Conservation (phyloP, 2,329 filamentous ascomycete genomes). For the Pezicula carpinea region DNA sequence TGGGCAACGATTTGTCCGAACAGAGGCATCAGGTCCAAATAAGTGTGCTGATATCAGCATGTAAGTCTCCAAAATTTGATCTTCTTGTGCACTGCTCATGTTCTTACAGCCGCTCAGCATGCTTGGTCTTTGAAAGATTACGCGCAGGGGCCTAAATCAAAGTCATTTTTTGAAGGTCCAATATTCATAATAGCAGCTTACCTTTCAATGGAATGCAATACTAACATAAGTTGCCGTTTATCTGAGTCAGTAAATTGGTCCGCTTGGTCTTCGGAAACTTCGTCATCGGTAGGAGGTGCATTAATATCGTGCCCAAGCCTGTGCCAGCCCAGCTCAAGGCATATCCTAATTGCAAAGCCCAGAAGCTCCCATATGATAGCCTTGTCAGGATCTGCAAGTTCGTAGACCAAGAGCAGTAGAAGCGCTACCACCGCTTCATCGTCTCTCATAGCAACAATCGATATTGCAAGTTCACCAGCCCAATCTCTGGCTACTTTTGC, state of each 20-base stretch:
- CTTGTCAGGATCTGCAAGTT: neutral
- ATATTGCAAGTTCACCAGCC: neutral
- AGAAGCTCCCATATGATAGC: constrained; percentile 2
- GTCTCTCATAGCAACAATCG: neutral
- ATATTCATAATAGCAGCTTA: neutral
- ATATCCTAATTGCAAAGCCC: neutral
- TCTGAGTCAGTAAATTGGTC: neutral
- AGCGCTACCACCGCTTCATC: neutral
- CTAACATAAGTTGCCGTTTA: neutral
- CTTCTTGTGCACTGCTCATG: neutral
- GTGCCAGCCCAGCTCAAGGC: constrained; percentile 2
- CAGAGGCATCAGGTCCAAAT: neutral
- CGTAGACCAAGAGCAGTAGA: constrained; percentile 2
- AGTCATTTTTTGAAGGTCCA: neutral
- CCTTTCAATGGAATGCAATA: neutral
- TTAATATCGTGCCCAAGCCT: neutral
- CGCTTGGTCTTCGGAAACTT: neutral
- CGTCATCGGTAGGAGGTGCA: neutral
- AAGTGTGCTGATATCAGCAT: neutral
- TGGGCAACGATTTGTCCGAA: neutral
- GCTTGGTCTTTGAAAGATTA: neutral
- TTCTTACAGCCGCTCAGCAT: neutral
- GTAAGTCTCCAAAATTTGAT: neutral
- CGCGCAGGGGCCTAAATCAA: neutral
- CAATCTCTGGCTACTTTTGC: neutral